Base-by-base conservation (phyloP, 495 filamentous ascomycete genomes). In the Aspergillus diversus region DNA sequence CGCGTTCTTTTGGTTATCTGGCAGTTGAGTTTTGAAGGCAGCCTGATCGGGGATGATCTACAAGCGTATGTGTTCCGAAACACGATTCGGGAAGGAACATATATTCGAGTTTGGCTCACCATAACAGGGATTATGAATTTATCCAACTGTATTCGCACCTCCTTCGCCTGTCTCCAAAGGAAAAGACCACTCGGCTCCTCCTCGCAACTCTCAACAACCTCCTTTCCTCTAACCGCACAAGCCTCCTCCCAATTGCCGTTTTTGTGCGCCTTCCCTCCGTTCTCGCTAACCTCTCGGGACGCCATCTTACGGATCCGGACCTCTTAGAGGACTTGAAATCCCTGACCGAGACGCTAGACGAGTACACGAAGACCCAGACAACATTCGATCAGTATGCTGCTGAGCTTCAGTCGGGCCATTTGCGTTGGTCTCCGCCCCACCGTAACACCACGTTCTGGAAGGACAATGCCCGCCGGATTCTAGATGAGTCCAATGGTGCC, bases 341-440 rank as follows among this genome's bases (percentile, higher is more conserved):
- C 21, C 82, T 99, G 13, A 88, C 81, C 27, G 87, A 89, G 47
- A 89, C 93, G 77, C 80, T 98, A 43, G 92, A 96, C 27, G 93
- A 95, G 53, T 97, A 98, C 75, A 94, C 93, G 65, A 92, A 91
- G 72, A 95, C 92, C 42, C 96, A 97, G 78, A 99, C 96, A 5
- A 99, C 94, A 0, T 96, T 99, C 66, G 94, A 97, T 75, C 89
- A 96, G 71, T 99, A 99, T 74, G 90, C 92, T 12, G 89, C 90
- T 48, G 95, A 99, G 77, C 80, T 99, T 37, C 86, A 90, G 54
- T 87, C 91, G 5, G 94, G 95, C 39, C 93, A 96, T 72, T 83
- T 99, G 46, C 88, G 92, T 68, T 99, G 95, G 95, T 94, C 90
- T 8, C 96, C 95, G 39, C 94, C 96, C 4, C 95, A 99, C 73